These are phyloP conservation scores for Uncinocarpus reesii DNA, from an alignment of 2,329 filamentous ascomycete species.

Conservation along the genomic window DNA sequence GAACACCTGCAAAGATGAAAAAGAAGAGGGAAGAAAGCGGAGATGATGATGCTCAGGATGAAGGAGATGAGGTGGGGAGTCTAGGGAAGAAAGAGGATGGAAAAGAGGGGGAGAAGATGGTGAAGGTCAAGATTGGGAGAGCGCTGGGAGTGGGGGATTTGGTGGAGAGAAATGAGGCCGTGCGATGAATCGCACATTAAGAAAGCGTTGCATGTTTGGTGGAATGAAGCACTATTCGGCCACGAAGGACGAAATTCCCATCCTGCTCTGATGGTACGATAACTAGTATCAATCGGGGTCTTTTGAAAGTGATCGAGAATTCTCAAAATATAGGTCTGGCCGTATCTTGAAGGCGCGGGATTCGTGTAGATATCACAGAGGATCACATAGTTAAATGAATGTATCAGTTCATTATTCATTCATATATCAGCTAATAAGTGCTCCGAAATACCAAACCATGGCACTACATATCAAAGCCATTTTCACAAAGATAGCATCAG, in stretches of 20 bases:
- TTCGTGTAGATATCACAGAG: too few relatives aligned
- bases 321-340: too few relatives aligned
- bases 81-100: constrained; percentile 44
- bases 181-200: background rate
- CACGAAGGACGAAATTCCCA: background rate
- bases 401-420: too few relatives aligned
- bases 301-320: too few relatives aligned
- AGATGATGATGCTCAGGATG: constrained; percentile 39
- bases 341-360: too few relatives aligned
- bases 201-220: background rate
- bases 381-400: too few relatives aligned
- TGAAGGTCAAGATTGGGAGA: constrained; percentile 77
- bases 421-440: too few relatives aligned
- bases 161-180: constrained; percentile 40
- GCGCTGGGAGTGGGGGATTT: constrained; percentile 61
- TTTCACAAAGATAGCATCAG: too few relatives aligned
- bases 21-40: constrained; percentile 27
- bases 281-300: too few relatives aligned
- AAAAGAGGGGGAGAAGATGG: constrained; percentile 56
- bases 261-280: too few relatives aligned
- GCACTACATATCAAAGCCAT: too few relatives aligned
- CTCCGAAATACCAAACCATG: too few relatives aligned
- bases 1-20: constrained; percentile 17
- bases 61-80: constrained; percentile 61
- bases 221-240: background rate